phyloP scores from a whole-genome alignment of 2,329 filamentous ascomycete genomes.

The Aureobasidium uvarum region DNA sequence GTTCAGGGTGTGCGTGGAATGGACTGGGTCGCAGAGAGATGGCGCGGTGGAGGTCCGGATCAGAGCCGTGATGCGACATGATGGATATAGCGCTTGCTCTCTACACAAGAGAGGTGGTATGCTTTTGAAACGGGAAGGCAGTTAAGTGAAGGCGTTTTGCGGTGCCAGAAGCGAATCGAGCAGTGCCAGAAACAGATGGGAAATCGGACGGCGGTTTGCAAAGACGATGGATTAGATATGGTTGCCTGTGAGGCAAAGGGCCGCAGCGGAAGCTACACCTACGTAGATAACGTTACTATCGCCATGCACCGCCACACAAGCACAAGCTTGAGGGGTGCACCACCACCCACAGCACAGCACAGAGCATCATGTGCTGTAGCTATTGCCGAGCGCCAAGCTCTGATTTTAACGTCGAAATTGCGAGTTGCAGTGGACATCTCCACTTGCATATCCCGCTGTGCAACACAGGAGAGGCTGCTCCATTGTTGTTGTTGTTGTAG shows the following conservation, averaged over 20 bases:
- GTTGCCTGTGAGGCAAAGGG: constrained; percentile 5
- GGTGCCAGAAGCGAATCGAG: background rate
- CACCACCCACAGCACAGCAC: background rate
- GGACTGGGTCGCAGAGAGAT: constrained; percentile 50
- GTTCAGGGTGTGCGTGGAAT: constrained; percentile 41
- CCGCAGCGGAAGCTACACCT: background rate
- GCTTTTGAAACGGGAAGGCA: background rate
- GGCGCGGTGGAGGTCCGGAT: constrained; percentile 50
- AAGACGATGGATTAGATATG: constrained; percentile 20
- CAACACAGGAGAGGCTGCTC: background rate
- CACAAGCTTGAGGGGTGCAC: background rate
- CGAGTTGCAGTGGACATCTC: constrained; percentile 11
- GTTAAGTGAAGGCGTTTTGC: background rate
- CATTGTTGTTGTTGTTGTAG: background rate
- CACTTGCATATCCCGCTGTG: background rate
- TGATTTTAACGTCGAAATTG: constrained; percentile 20
- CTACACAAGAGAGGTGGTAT: background rate
- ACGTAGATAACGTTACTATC: background rate
- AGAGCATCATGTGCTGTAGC: background rate
- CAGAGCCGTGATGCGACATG: constrained; percentile 37
- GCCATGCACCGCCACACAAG: constrained; percentile 8
- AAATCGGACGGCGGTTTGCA: background rate
- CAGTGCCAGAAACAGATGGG: background rate
- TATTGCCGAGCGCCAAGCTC: constrained; percentile 14
- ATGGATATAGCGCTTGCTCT: background rate